phyloP scores from a whole-genome alignment of 2,329 filamentous ascomycete genomes.

The Podosphaera leucotricha region DNA sequence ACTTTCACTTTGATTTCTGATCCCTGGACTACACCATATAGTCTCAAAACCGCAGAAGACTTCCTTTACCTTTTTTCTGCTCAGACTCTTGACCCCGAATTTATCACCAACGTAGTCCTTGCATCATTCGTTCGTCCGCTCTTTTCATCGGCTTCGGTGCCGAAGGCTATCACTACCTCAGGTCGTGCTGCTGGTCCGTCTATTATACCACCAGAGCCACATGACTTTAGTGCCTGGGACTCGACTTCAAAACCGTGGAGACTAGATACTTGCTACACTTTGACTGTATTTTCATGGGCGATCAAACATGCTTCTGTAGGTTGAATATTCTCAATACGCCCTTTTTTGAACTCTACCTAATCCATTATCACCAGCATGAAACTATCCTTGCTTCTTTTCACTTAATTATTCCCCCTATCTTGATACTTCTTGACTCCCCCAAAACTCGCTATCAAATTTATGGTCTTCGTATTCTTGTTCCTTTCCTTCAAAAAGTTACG shows the following conservation, averaged over 20 bases:
- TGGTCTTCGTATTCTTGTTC: slow-evolving; percentile 29
- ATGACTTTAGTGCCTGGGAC: slow-evolving; percentile 17
- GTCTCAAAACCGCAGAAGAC: slow-evolving; percentile 13
- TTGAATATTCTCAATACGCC: slow-evolving; percentile 3
- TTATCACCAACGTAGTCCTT: slow-evolving; percentile 34
- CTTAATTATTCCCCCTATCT: slow-evolving; percentile 37
- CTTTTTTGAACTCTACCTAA: not conserved
- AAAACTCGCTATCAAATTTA: slow-evolving; percentile 26
- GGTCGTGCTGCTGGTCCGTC: slow-evolving; percentile 29
- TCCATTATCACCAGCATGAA: slow-evolving; percentile 14
- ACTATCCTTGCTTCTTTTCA: slow-evolving; percentile 37
- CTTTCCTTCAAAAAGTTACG: slow-evolving; percentile 29
- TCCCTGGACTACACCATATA: slow-evolving; percentile 19
- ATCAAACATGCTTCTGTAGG: slow-evolving; percentile 27
- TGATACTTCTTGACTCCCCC: slow-evolving; percentile 44
- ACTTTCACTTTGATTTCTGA: slow-evolving; percentile 16
- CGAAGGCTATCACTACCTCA: slow-evolving; percentile 28
- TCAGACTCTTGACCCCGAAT: slow-evolving; percentile 10
- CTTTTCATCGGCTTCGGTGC: slow-evolving; percentile 31
- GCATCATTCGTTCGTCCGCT: slow-evolving; percentile 39
- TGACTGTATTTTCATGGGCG: slow-evolving; percentile 38
- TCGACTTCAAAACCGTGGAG: slow-evolving; percentile 35
- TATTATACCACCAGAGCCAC: slow-evolving; percentile 18
- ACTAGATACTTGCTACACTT: slow-evolving; percentile 23
- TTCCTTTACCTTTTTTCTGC: slow-evolving; percentile 15